These are phyloP conservation scores for Hura crepitans DNA, from an alignment of 441 rosid species.

Conservation along the genomic window DNA sequence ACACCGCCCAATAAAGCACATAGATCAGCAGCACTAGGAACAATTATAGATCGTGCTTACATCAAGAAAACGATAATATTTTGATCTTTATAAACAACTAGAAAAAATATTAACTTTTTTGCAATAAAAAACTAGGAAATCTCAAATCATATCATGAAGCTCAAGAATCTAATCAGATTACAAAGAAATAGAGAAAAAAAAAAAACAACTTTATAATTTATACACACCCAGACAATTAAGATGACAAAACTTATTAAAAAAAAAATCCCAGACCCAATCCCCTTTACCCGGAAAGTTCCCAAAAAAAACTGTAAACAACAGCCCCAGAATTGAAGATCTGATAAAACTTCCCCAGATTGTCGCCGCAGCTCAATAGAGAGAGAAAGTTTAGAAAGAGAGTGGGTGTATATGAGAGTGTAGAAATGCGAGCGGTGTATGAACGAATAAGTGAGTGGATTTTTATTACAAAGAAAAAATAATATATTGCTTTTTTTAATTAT, in stretches of 20 bases:
- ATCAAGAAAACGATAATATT: not conserved
- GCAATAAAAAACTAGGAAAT: not conserved
- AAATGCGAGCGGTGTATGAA: slow-evolving; percentile 9
- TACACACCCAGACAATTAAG: not conserved
- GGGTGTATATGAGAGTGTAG: not conserved
- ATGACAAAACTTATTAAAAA: not conserved
- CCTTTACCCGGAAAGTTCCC: not conserved
- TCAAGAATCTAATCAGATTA: not conserved
- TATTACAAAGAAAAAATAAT: not conserved
- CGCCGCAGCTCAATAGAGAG: slow-evolving; percentile 28
- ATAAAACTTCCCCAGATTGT: slow-evolving; percentile 25
- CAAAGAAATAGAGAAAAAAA: not conserved
- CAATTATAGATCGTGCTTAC: not conserved
- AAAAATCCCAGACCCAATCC: not conserved
- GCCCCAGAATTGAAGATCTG: slow-evolving; percentile 22
- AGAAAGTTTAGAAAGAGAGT: not conserved
- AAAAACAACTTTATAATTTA: too few relatives aligned
- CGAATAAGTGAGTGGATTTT: not conserved
- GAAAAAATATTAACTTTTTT: not conserved
- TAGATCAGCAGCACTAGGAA: not conserved
- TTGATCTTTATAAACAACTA: not conserved
- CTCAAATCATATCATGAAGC: not conserved
- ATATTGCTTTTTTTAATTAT: not conserved
- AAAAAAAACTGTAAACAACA: slow-evolving; percentile 5
- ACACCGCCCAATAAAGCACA: not conserved